These are phyloP conservation scores for Russula abietina DNA, from an alignment of 768 basidiomycete species.

Conservation along the genomic window DNA sequence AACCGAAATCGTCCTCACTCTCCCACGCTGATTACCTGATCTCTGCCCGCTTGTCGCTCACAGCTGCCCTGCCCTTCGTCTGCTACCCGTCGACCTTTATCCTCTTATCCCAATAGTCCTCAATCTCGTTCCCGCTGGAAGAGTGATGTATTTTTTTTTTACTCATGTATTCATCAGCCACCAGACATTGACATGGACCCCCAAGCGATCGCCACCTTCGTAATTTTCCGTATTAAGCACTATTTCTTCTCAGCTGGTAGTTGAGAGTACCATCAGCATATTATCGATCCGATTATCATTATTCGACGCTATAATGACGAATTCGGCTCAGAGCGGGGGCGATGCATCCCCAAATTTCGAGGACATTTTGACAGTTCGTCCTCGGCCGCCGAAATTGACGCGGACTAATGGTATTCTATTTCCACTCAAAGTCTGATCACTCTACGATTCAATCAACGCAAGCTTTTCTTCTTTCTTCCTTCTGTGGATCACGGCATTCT, in stretches of 20 bases:
- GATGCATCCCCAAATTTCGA: background rate
- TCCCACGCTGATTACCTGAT: conserved; percentile 36
- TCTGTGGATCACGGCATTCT: too few relatives aligned
- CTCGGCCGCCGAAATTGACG: background rate
- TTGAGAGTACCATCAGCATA: background rate
- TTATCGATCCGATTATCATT: background rate
- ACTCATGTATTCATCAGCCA: background rate
- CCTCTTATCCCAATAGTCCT: background rate
- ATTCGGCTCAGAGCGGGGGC: background rate
- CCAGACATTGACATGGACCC: background rate
- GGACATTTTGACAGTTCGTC: background rate
- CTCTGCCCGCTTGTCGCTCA: conserved; percentile 5
- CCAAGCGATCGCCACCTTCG: background rate
- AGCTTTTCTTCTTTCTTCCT: background rate
- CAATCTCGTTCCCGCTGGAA: background rate
- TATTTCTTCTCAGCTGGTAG: background rate
- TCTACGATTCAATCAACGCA: background rate
- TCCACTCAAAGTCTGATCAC: too few relatives aligned
- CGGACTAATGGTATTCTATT: background rate
- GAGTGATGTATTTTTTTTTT: background rate
- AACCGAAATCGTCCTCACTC: conserved; percentile 23
- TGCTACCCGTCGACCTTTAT: background rate
- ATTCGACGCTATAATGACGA: background rate
- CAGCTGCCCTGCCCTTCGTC: background rate
- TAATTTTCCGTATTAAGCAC: background rate